A percentile compares a stretch with the other conserved stretches of the same genome.
Evolutionary conservation across 306 rosid genomes (phyloP).

Genomic region (Glycine latifolia): DNA sequence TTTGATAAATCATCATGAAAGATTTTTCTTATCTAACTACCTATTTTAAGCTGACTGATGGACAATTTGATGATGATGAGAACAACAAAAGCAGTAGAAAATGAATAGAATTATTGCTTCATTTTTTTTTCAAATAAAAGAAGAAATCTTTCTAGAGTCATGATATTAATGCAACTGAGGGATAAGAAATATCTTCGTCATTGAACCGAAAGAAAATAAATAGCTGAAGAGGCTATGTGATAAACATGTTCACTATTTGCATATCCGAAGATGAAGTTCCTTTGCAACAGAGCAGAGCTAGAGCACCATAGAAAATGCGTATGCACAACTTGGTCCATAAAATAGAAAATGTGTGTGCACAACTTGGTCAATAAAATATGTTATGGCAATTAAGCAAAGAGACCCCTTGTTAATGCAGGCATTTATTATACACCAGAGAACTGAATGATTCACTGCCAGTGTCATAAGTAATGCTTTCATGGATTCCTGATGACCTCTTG

Average conservation of each 20-base stretch:
- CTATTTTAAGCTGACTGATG: conserved; percentile 6
- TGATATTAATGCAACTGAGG: not conserved
- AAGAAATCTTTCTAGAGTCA: conserved; percentile 2
- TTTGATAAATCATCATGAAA: not conserved
- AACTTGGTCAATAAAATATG: conserved; percentile 26
- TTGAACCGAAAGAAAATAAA: not conserved
- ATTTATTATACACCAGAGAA: not conserved
- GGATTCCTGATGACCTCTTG: conserved; percentile 25
- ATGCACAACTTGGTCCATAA: conserved; percentile 11
- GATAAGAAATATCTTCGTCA: not conserved
- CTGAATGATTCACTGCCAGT: conserved; percentile 6
- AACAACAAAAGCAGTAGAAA: conserved; percentile 18
- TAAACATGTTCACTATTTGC: conserved; percentile 18
- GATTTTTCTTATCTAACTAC: conserved; percentile 12
- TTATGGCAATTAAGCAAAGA: not conserved
- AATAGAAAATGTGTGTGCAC: not conserved
- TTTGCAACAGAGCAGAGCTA: conserved; percentile 24
- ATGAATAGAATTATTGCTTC: not conserved
- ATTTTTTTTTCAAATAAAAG: not conserved
- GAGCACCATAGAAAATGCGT: not conserved
- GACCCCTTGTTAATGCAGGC: conserved; percentile 32
- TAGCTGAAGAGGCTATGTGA: not conserved
- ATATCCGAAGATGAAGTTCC: conserved; percentile 13
- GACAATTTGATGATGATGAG: conserved; percentile 9
- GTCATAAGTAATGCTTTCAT: not conserved